Evolutionary conservation across 148 eudicot species (phyloP), one percentile per base, ranked within the genome.

Genomic region (Fagopyrum esculentum): DNA sequence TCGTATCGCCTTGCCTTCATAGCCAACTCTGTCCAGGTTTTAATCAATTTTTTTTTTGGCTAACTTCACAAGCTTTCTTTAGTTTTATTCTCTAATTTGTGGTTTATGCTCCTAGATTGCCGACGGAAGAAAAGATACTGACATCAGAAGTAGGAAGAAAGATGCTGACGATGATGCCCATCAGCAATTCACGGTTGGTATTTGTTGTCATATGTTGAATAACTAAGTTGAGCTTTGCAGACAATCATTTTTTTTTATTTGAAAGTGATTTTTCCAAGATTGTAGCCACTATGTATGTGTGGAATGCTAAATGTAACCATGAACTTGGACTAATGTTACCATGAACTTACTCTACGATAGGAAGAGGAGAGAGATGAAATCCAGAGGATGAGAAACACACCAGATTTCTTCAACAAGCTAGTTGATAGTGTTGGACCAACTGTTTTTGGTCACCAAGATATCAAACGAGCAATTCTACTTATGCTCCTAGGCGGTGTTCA

Each of bases 401-500:
- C 97, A 5, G 99, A 96, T 84, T 96, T 90, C 83, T 90, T 92
- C 83, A 96, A 92, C 82, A 96, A 90, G 82, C 91, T 96, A n/a
- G 98, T 92, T 71, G 98, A 96, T 72, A 96, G 99, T 81, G 63
- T 96, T 51, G 97, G 92, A 57, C 99, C 99, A 59, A 90, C 99
- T 52, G 81, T 96, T 46, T 96, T 90, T 78, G 99, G 99, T 60
- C 99, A 96, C 87, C 94, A 89, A 83, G 99, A 96, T 79, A 96
- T 96, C 80, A 96, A 96, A 80, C 80, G 98, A 70, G 99, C 99
- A 48, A 89, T 96, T 76, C 89, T 96, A 73, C 94, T 96, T 64
- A 92, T 96, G 99, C 91, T 96, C 70, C 75, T 96, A 80, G 88
- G 99, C 84, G 99, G 99, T 73, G 94, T 96, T 75, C 99, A 96